These are phyloP conservation scores for Globisporangium uncinulatum DNA, from an alignment of 352 stramenopile genomes.

Conservation along the genomic window DNA sequence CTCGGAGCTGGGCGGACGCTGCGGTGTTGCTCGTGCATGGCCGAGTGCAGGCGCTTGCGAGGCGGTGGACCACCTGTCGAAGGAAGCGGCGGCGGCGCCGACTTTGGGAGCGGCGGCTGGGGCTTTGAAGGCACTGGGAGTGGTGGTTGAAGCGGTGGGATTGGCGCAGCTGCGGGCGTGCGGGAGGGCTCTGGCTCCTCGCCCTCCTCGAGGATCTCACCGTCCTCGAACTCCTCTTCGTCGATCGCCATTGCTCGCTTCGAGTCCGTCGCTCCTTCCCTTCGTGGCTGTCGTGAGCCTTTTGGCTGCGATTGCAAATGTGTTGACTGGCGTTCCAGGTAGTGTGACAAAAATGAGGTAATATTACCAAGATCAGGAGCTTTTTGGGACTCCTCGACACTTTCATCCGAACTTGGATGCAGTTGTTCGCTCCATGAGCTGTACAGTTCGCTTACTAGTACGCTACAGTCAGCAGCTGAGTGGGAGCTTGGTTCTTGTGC, in stretches of 20 bases:
- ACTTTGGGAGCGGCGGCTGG: background rate
- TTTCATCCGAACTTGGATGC: background rate
- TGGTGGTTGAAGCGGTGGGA: background rate
- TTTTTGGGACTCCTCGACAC: background rate
- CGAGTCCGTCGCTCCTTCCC: background rate
- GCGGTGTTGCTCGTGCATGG: conserved; percentile 17
- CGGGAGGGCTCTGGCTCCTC: conserved; percentile 18
- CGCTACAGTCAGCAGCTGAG: background rate
- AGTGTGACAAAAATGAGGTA: no score
- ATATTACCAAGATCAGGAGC: no score
- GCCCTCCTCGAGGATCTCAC: conserved; percentile 68
- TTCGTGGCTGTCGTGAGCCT: no score
- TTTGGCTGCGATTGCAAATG: no score
- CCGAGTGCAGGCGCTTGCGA: conserved; percentile 24
- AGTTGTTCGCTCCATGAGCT: no score
- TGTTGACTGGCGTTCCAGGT: no score
- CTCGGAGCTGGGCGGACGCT: background rate
- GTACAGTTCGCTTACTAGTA: no score
- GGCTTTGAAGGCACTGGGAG: background rate
- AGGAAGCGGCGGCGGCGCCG: background rate
- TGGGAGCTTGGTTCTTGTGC: conserved; percentile 1
- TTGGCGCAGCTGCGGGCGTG: conserved; percentile 2
- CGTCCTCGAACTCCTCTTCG: conserved; percentile 52
- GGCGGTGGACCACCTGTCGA: conserved; percentile 8
- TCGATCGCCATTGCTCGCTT: conserved; percentile 16